Evolutionary conservation across 441 rosid genomes (phyloP), one percentile per base, ranked within the genome.

Genomic region (Mallotus japonicus): DNA sequence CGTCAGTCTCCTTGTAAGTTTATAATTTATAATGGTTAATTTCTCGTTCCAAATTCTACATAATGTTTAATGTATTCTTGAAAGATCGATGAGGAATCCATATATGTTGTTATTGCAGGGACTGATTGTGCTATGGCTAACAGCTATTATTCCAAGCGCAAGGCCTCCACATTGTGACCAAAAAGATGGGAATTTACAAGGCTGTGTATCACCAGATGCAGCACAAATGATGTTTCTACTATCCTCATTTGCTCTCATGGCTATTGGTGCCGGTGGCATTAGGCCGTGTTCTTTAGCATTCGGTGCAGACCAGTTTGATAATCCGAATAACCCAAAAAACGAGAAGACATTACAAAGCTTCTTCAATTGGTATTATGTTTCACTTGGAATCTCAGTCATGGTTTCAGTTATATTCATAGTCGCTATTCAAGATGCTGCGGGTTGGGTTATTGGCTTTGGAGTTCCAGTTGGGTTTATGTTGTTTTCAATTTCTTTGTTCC

Each of bases 331-430:
- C 72, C 85, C 79, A 1, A 73, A 77, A 46, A 82, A 83, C 19
- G 47, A 73, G 24, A 69, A 75, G 71, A 53, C 65, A 53, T 40
- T 83, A 69, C 87, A 84, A 73, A 83, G 76, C 40, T 86, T 80
- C 77, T 88, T 86, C 82, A 85, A 80, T 37, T 83, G 88, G 88
- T 88, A 88, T 49, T 88, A 86, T 5, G 85, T 87, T 11, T 85
- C 87, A 0, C 78, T 83, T 11, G 83, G 86, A 49, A 7, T 82
- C 8, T 76, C 88, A 0, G 40, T 82, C 22, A 70, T 82, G 83
- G 0, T 83, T 9, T 67, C 82, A 8, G 71, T 75, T 16, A 28
- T 69, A 8, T 65, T 63, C 24, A 64, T 85, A 6, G 79, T 83
- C 3, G 57, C 72, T 46, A 73, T 84, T 47, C 86, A 79, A 69